Evolutionary conservation across 768 basidiomycete species (phyloP).

Genomic region (Lentinula boryana): DNA sequence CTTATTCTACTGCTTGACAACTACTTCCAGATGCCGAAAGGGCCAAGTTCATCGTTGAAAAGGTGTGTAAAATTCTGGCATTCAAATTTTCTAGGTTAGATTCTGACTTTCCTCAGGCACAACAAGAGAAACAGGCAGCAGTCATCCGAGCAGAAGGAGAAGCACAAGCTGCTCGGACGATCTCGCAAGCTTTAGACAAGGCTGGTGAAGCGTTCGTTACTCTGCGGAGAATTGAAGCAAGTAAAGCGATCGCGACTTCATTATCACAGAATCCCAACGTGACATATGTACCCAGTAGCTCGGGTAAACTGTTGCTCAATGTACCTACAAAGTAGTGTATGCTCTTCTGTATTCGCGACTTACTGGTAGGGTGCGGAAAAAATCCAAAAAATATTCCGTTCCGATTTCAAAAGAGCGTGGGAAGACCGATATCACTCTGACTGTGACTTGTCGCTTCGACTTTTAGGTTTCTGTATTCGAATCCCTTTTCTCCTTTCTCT

Average conservation of each 20-base stretch:
- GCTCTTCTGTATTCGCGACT: no score
- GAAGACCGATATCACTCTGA: slow-evolving; percentile 13
- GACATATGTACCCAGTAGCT: slow-evolving; percentile 80
- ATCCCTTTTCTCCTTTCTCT: slow-evolving; percentile 37
- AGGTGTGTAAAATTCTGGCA: slow-evolving; percentile 41
- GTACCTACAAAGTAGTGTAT: slow-evolving; percentile 52
- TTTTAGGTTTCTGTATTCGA: slow-evolving; percentile 23
- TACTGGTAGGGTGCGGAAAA: background rate
- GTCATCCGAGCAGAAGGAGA: slow-evolving; percentile 98
- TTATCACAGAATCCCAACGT: slow-evolving; percentile 77
- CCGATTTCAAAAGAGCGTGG: background rate
- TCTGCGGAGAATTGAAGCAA: slow-evolving; percentile 94
- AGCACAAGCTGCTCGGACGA: slow-evolving; percentile 93
- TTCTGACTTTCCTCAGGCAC: slow-evolving; percentile 53
- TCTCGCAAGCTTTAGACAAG: slow-evolving; percentile 84
- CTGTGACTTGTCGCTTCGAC: slow-evolving; percentile 10
- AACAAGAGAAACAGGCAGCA: slow-evolving; percentile 98
- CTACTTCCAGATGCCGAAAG: slow-evolving; percentile 80
- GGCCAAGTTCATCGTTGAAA: slow-evolving; percentile 98
- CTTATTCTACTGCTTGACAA: background rate
- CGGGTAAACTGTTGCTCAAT: slow-evolving; percentile 78
- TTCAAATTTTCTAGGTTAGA: background rate
- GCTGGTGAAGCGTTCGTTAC: slow-evolving; percentile 96
- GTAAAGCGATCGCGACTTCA: slow-evolving; percentile 93
- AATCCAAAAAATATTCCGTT: background rate